Base-by-base conservation (phyloP, 2,329 filamentous ascomycete species). In the Huntiella moniliformis region DNA sequence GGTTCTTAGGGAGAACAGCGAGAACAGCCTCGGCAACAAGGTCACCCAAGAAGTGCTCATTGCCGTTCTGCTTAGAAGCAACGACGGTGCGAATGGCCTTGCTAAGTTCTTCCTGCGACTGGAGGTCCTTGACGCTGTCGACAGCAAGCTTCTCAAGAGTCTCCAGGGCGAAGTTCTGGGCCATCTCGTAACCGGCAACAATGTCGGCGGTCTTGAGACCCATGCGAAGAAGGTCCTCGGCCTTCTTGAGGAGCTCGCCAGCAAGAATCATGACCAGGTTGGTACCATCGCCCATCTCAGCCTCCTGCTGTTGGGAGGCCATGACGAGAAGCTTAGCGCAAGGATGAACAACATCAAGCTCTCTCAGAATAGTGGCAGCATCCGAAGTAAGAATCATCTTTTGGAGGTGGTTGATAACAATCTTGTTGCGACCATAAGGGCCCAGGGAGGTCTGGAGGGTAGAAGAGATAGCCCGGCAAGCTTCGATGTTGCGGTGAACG, bases 331-430 rank as follows among this genome's bases (percentile, higher is more conserved):
- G 72, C 68, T 98, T 98, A 44, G 91, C 92, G 48, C 91, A 91
- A 52, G 92, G 91, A 68, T 98, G 91, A 47, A 98, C 87, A 52
- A 98, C 91, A 59, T 98, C 91, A 62, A 98, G 77, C 68, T 98
- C 92, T 58, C 86, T 81, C 56, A 98, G 74, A 60, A 98, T 98
- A 38, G 91, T 96, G 54, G 91, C 91, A 53, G 91, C 91, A 60
- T 98, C 91, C 51, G 87, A 96, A 55, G 92, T 98, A 53, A 98
- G 72, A 56, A 95, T 93, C 91, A 98, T 95, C 73, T 98, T 98
- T 65, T 94, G 85, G 52, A 98, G 73, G 67, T 98, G 92, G 71
- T 98, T 98, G 72, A 98, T 96, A 67, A 98, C 85, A 60, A 98
- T 87, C 71, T 98, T 98, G 73, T 98, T 98, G 65, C 91, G 83